Percentiles rank a stretch among this genome's conserved stretches.
phyloP scores from a whole-genome alignment of 768 basidiomycete species.

The Pulveroboletus ravenelii region DNA sequence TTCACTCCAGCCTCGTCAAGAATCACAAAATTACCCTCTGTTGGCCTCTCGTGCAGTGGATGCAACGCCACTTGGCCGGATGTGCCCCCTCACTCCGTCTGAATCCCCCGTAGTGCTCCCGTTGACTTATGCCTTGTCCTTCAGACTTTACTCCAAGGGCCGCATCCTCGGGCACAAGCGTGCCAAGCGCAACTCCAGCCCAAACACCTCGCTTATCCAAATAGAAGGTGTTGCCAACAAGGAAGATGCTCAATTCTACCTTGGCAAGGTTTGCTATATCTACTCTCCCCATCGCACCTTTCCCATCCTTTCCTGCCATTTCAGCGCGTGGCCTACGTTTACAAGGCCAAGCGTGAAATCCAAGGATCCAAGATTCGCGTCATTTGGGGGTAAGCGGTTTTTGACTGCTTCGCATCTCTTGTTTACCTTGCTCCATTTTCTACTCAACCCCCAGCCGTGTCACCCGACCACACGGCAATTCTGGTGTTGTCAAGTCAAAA shows the following conservation, averaged over 20 bases:
- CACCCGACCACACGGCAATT: constrained; percentile 90
- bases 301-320: not conserved
- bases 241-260: constrained; percentile 95
- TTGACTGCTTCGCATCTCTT: not conserved
- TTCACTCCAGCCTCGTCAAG: not conserved
- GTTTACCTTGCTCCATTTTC: not conserved
- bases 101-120: no score
- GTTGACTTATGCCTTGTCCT: not conserved
- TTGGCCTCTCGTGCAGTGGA: constrained; percentile 11
- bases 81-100: constrained; percentile 2
- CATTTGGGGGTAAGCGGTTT: constrained; percentile 87
- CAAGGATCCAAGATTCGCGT: constrained; percentile 94
- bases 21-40: not conserved
- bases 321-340: constrained; percentile 95
- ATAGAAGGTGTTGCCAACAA: constrained; percentile 94
- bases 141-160: constrained; percentile 92
- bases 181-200: constrained; percentile 92
- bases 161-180: constrained; percentile 98
- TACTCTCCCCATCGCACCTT: not conserved
- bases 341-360: constrained; percentile 93
- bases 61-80: constrained; percentile 8
- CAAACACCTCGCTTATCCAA: constrained; percentile 94
- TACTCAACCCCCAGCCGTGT: constrained; percentile 58
- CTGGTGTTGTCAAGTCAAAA: constrained; percentile 95
- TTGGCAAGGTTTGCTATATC: constrained; percentile 78